A percentile compares a stretch with the other conserved stretches of the same genome.
These are phyloP conservation scores for Chimonanthus praecox DNA, from an alignment of 164 flowering plant species.

Conservation along the genomic window DNA sequence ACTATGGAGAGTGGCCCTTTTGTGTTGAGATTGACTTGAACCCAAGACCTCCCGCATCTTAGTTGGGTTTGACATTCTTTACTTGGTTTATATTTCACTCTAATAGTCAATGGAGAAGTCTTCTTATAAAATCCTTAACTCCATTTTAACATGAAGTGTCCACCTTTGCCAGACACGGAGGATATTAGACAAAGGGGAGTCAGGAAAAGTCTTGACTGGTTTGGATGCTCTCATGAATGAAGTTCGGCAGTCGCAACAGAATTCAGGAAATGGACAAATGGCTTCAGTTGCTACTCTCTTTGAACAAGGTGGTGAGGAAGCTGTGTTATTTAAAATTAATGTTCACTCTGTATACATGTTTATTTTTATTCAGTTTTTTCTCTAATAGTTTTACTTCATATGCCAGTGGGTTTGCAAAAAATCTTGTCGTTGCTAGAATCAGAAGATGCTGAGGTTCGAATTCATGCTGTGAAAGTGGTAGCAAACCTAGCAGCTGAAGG, in stretches of 20 bases:
- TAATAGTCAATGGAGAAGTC: too few relatives aligned
- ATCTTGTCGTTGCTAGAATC: constrained; percentile 90
- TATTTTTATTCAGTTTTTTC: background rate
- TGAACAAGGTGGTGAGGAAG: constrained; percentile 13
- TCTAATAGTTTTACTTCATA: background rate
- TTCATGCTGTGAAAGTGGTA: constrained; percentile 98
- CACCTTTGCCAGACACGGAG: constrained; percentile 52
- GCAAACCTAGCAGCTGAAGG: constrained; percentile 99
- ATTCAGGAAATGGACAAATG: constrained; percentile 66
- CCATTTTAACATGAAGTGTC: background rate
- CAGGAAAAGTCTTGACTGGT: constrained; percentile 32
- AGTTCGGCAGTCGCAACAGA: constrained; percentile 36
- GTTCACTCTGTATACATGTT: background rate
- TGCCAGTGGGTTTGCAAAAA: constrained; percentile 93
- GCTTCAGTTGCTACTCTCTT: constrained; percentile 80
- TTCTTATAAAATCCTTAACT: background rate
- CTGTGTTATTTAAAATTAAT: background rate
- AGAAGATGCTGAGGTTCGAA: constrained; percentile 88
- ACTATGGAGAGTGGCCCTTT: too few relatives aligned
- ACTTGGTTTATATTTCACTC: background rate
- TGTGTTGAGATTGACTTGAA: too few relatives aligned
- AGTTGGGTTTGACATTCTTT: background rate
- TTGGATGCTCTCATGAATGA: constrained; percentile 58
- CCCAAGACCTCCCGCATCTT: too few relatives aligned
- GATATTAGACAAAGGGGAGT: constrained; percentile 53